phyloP scores from a whole-genome alignment of 257 asterid species.

The Ligustrum vulgare region DNA sequence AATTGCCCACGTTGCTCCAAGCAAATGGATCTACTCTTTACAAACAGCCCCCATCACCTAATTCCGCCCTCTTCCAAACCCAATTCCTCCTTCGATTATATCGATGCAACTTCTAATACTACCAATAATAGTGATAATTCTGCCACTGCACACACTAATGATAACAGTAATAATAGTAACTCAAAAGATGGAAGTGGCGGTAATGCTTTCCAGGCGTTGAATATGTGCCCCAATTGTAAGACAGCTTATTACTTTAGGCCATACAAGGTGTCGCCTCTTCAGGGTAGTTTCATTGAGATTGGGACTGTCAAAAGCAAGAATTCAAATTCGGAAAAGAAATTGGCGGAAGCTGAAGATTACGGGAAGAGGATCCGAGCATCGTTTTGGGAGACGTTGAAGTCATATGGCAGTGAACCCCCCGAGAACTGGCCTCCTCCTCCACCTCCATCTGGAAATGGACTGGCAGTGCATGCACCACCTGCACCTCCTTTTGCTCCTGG shows the following conservation, averaged over 20 bases:
- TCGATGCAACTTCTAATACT: constrained; percentile 10
- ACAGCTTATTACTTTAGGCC: constrained; percentile 84
- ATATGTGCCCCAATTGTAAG: constrained; percentile 89
- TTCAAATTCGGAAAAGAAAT: constrained; percentile 48
- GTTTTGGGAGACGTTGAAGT: constrained; percentile 80
- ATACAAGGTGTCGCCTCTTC: constrained; percentile 71
- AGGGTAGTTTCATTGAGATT: constrained; percentile 84
- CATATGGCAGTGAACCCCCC: constrained; percentile 72
- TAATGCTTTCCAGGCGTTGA: constrained; percentile 66
- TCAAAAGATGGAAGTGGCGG: constrained; percentile 31
- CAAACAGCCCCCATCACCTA: constrained; percentile 58
- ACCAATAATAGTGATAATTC: background rate
- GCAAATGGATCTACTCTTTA: constrained; percentile 85
- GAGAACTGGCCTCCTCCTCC: constrained; percentile 63
- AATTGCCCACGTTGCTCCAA: constrained; percentile 93
- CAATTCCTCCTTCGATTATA: constrained; percentile 18
- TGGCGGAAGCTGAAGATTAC: constrained; percentile 44
- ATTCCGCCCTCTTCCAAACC: constrained; percentile 51
- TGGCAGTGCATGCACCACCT: constrained; percentile 88
- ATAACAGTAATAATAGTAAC: constrained; percentile 9
- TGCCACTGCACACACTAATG: background rate
- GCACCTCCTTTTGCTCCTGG: constrained; percentile 95
- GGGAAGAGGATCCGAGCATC: constrained; percentile 58
- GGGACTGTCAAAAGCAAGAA: constrained; percentile 62
- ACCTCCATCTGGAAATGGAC: constrained; percentile 54